Base-by-base conservation (phyloP, 2,329 filamentous ascomycete species). In the Exserohilum rostratum region DNA sequence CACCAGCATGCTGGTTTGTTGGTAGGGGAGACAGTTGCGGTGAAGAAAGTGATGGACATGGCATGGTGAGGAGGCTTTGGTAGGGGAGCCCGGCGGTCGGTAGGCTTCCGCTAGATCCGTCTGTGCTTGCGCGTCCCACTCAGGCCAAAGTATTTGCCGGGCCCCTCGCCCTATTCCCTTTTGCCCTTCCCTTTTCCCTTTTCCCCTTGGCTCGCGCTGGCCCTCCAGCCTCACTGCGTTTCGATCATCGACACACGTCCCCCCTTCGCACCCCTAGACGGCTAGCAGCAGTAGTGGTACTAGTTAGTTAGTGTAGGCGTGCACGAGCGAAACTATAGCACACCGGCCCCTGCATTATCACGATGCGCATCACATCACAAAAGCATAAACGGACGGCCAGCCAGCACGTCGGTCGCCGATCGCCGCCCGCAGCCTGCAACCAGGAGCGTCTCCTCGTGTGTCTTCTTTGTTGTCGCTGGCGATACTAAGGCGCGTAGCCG, bases 41-140 rank as follows among this genome's bases (percentile, higher is more conserved):
- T 54, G 51, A 54, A 50, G 51, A 39, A 35, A 39, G 39, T 27
- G 37, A 20, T 35, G 34, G 34, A 35, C 34, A 25, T 35, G 34
- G 34, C 34, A 18, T 25, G 22, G 13, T 35, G 34, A 17, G 34
- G n/a, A 15, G 15, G 22, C 22, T 4, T 7, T 25, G 22, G 4
- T 25, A 25, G 22, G 22, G 22, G 22, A 52, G 49, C 49, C 29
- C 40, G 52, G 47, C 37, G 37, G 38, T 51, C 52, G 52, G 47
- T 46, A 56, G 58, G 64, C 67, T 71, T 71, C 70, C 59, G 65
- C 61, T 62, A 70, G 68, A 74, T 73, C 70, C 60, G 71, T 72
- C 72, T 63, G 71, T 74, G 72, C 71, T 55, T 47, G 50, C 54
- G 56, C 51, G 52, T 51, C 47, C 61, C 64, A 66, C 61, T 57